phyloP scores from a whole-genome alignment of 495 filamentous ascomycete genomes.

The Usnea hakonensis region DNA sequence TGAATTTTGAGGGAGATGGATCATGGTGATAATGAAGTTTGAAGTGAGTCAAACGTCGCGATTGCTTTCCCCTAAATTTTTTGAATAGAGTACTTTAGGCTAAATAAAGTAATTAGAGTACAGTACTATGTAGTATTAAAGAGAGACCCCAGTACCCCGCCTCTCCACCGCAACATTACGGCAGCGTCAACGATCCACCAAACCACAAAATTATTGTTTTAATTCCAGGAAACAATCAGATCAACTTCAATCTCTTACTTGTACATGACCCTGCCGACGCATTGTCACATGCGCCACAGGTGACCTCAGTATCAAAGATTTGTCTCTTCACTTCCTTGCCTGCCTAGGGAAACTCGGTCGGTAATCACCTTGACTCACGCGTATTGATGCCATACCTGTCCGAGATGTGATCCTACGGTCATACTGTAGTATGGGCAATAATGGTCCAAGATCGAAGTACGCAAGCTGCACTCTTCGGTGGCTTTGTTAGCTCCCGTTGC shows the following conservation, averaged over 20 bases:
- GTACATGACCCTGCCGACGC: no score
- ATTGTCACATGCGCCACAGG: neutral
- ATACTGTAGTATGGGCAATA: no score
- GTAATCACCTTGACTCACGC: neutral
- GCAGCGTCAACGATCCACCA: no score
- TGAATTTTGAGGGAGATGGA: neutral
- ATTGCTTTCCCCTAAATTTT: constrained; percentile 12
- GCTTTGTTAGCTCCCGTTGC: neutral
- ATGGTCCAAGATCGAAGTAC: neutral
- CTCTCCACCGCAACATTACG: neutral
- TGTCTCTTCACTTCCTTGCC: no score
- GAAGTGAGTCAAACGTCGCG: constrained; percentile 7
- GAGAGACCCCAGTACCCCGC: neutral
- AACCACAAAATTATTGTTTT: no score
- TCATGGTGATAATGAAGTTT: constrained; percentile 14
- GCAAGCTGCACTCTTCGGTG: neutral
- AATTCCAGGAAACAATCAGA: no score
- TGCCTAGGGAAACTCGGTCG: neutral
- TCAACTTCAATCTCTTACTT: no score
- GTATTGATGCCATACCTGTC: neutral
- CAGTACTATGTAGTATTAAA: no score
- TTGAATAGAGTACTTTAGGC: no score
- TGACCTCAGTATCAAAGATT: no score
- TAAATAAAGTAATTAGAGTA: no score
- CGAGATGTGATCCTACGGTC: no score